Conservation (phyloP, 331 rosid genomes). For the Malus hybrid region DNA sequence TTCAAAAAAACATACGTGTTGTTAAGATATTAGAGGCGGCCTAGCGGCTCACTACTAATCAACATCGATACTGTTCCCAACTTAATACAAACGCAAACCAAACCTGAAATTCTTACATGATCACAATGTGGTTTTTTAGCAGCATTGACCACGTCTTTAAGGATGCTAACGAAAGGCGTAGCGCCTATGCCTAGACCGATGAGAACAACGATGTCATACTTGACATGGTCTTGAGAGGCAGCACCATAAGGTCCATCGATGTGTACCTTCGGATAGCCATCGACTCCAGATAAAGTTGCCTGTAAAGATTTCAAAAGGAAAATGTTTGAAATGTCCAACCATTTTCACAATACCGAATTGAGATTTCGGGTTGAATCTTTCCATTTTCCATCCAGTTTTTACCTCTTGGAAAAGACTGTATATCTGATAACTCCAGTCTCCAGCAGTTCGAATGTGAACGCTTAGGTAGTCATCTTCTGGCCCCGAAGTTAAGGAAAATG, state of each 20-base stretch:
- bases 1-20: not conserved
- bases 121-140: conserved; percentile 18
- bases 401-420: conserved; percentile 79
- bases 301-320: conserved; percentile 14
- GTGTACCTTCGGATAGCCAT: conserved; percentile 56
- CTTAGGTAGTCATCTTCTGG: conserved; percentile 76
- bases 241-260: conserved; percentile 90
- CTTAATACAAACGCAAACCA: not conserved
- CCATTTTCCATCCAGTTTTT: not conserved
- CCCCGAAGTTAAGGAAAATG: conserved; percentile 84
- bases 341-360: not conserved
- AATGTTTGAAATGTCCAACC: not conserved
- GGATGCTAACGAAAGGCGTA: conserved; percentile 87
- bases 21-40: no score
- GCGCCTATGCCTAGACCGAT: conserved; percentile 91
- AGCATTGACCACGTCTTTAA: conserved; percentile 53
- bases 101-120: conserved; percentile 29
- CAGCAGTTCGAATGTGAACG: conserved; percentile 75
- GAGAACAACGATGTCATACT: conserved; percentile 62
- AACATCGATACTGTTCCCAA: not conserved
- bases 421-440: conserved; percentile 82
- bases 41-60: not conserved
- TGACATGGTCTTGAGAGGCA: conserved; percentile 82
- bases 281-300: conserved; percentile 35
- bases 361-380: not conserved